These are phyloP conservation scores for Talaromyces thailandensis DNA, from an alignment of 495 filamentous ascomycete genomes.

Conservation along the genomic window DNA sequence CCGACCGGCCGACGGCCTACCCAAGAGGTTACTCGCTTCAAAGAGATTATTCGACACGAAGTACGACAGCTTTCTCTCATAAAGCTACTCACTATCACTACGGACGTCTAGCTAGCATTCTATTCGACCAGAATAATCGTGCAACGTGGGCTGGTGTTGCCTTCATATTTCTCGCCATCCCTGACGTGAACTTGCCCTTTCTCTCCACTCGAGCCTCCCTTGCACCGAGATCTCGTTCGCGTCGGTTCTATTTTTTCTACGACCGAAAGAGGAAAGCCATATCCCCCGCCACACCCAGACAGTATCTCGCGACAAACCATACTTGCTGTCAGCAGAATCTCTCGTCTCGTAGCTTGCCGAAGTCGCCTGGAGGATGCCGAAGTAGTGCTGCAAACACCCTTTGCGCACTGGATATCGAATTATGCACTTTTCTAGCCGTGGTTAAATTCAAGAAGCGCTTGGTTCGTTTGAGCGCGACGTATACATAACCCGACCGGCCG, in stretches of 20 bases:
- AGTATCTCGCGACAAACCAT: neutral
- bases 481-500: neutral
- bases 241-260: neutral
- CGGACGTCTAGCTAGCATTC: neutral
- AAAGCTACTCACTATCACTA: neutral
- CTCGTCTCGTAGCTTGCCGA: neutral
- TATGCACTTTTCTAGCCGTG: neutral
- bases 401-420: neutral
- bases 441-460: neutral
- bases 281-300: neutral
- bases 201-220: neutral
- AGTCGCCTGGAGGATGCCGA: neutral
- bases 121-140: neutral
- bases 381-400: neutral
- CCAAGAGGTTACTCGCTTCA: neutral
- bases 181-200: conserved; percentile 2
- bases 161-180: neutral
- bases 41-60: neutral
- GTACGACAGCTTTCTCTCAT: neutral
- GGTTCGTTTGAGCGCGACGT: neutral
- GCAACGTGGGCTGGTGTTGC: conserved; percentile 2
- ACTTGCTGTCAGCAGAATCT: neutral
- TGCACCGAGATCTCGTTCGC: neutral
- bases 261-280: conserved; percentile 1
- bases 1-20: neutral